A percentile compares a stretch with the other conserved stretches of the same genome.
Evolutionary conservation across 1,284 basidiomycete genomes (phyloP).

Genomic region (Exsudoporus floridanus): DNA sequence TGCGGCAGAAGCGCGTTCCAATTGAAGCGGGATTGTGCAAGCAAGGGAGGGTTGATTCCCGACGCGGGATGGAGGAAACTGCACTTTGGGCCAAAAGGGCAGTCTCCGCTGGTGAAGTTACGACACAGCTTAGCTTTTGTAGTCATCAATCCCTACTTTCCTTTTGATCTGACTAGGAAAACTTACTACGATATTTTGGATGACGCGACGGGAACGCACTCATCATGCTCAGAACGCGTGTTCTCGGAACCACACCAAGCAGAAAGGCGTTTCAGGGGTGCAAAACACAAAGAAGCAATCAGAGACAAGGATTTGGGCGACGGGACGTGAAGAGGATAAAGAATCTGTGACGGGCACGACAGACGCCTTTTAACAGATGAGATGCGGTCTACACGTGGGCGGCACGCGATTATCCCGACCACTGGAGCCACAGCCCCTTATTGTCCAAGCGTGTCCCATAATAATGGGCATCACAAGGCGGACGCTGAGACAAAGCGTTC

Average conservation of each 20-base stretch:
- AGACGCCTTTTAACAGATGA: slow-evolving; percentile 32
- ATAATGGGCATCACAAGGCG: neutral
- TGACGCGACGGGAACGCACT: slow-evolving; percentile 14
- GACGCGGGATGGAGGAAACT: slow-evolving; percentile 33
- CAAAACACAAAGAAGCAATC: neutral
- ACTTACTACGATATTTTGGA: slow-evolving; percentile 37
- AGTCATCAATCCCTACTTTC: neutral
- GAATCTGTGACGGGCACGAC: slow-evolving; percentile 11
- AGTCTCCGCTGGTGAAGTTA: slow-evolving; percentile 26
- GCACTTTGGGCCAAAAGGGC: slow-evolving; percentile 32
- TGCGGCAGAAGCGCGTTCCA: slow-evolving; percentile 22
- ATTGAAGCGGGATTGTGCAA: slow-evolving; percentile 14
- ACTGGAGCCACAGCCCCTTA: slow-evolving; percentile 8
- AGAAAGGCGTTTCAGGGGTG: neutral
- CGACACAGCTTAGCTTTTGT: slow-evolving; percentile 33
- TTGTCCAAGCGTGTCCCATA: slow-evolving; percentile 15
- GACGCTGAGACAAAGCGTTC: slow-evolving; percentile 16
- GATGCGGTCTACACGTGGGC: slow-evolving; percentile 35
- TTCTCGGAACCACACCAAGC: neutral
- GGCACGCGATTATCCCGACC: slow-evolving; percentile 34
- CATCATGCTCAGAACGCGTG: slow-evolving; percentile 10
- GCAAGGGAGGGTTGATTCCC: slow-evolving; percentile 4
- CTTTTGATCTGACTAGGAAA: neutral
- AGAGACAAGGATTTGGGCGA: neutral
- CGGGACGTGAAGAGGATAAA: slow-evolving; percentile 3